Base-by-base conservation (phyloP, 78 protist genomes). In the Diacronema lutheri region DNA sequence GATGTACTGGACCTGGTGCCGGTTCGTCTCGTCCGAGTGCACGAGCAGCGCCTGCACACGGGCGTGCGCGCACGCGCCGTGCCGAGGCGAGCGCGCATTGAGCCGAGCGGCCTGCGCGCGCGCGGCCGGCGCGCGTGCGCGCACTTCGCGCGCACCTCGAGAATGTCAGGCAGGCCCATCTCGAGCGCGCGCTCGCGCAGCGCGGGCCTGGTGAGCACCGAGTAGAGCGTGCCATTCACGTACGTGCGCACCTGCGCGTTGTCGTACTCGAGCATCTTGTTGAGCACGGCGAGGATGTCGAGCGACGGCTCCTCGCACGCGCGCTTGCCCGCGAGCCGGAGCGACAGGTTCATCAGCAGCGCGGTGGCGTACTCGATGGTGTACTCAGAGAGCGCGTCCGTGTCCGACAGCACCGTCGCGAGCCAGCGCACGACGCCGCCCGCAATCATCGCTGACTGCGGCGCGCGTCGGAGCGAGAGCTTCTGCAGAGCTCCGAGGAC, bases 211-310 rank as follows among this genome's bases (percentile, higher is more conserved):
- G 10, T 1, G 2, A 82, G 64, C 11, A 82, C 12, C 29, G 86
- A 82, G 86, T 82, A 82, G 44, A 82, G 86, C 58, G 77, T 82
- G 46, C 86, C 86, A 46, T 82, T 82, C 76, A 50, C 77, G 64
- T 82, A 82, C 64, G 86, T 66, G 58, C 86, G 86, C 25, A 82
- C 57, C 55, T 80, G 78, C 41, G 9, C 4, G 29, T 41, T 16
- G 56, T 82, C 86, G 33, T 10, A 31, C 77, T 82, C 78, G 65
- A 82, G 13, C 33, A 82, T 23, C 23, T 65, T 55, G 31, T 21
- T 58, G 68, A 82, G 86, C 65, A 66, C 65, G 16, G 46, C 10
- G 23, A 82, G 46, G 50, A 62, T 31, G 46, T 50, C 73, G 33
- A 35, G 58, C 25, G 0, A 40, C 7, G 33, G 33, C 29, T 2